Evolutionary conservation across 2,329 filamentous ascomycete genomes (phyloP).

Genomic region (Byssochlamys sp.): DNA sequence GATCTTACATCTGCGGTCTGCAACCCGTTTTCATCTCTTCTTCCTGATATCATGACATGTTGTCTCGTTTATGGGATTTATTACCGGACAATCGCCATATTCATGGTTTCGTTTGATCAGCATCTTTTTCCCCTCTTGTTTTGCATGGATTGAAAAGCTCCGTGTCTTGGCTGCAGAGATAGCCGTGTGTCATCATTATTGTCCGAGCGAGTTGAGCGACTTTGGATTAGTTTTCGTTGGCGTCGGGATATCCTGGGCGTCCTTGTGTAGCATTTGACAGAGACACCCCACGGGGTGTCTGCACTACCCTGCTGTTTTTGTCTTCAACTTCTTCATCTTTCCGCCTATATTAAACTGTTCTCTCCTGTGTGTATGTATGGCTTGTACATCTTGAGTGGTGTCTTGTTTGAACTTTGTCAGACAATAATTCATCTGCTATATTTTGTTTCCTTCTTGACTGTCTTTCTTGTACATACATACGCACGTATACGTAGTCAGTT

Average conservation of each 20-base stretch:
- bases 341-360: not conserved
- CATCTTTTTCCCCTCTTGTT: not conserved
- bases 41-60: not conserved
- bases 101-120: not conserved
- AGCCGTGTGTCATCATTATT: not conserved
- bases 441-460: not conserved
- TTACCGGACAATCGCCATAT: not conserved
- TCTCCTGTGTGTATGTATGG: not conserved
- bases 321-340: not conserved
- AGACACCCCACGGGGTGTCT: not conserved
- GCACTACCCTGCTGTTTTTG: not conserved
- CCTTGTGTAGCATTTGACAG: not conserved
- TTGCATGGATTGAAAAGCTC: not conserved
- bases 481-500: too few relatives aligned
- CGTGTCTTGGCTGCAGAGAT: not conserved
- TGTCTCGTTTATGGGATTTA: not conserved
- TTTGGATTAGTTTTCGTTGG: not conserved
- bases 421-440: not conserved
- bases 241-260: not conserved
- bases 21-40: not conserved
- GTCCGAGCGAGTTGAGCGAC: not conserved
- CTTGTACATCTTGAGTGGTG: not conserved
- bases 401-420: not conserved
- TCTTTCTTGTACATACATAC: not conserved
- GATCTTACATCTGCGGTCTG: not conserved